Evolutionary conservation across 257 asterid species (phyloP).

Genomic region (Plantago major): DNA sequence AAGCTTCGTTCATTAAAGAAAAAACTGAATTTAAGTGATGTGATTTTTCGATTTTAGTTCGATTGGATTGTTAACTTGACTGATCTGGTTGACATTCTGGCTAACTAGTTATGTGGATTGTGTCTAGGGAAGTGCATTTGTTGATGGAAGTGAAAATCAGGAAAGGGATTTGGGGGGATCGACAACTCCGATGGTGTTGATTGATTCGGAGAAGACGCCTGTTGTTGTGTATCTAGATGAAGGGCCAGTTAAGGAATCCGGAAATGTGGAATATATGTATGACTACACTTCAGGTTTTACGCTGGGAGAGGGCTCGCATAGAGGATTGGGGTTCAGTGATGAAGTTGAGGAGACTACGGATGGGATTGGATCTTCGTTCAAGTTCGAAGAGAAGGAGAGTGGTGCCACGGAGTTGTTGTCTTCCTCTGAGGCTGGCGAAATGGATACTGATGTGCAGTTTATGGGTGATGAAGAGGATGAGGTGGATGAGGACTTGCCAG

Average conservation of each 20-base stretch:
- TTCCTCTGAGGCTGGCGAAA: conserved; percentile 39
- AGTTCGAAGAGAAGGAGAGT: conserved; percentile 45
- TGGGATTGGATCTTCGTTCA: conserved; percentile 40
- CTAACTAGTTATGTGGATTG: not conserved
- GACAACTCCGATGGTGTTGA: conserved; percentile 39
- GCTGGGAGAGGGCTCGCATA: conserved; percentile 54
- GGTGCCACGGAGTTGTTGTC: conserved; percentile 30
- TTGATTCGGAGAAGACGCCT: conserved; percentile 47
- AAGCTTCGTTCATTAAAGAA: too few relatives aligned
- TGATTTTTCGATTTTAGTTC: too few relatives aligned
- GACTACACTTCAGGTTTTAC: conserved; percentile 59
- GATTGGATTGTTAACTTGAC: not conserved
- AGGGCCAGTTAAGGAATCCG: conserved; percentile 36
- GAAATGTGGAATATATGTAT: conserved; percentile 39
- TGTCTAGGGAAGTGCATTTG: conserved; percentile 35
- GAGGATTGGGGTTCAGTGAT: conserved; percentile 70
- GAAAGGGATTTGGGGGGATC: conserved; percentile 26
- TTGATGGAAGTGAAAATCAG: conserved; percentile 24
- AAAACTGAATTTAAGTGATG: too few relatives aligned
- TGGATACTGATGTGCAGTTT: conserved; percentile 26
- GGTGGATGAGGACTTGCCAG: conserved; percentile 31
- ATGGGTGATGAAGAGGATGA: conserved; percentile 23
- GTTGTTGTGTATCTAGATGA: conserved; percentile 56
- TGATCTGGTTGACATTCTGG: not conserved
- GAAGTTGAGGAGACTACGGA: conserved; percentile 38